These are phyloP conservation scores for Termitomyces sp. DNA, from an alignment of 768 basidiomycete genomes.

Conservation along the genomic window DNA sequence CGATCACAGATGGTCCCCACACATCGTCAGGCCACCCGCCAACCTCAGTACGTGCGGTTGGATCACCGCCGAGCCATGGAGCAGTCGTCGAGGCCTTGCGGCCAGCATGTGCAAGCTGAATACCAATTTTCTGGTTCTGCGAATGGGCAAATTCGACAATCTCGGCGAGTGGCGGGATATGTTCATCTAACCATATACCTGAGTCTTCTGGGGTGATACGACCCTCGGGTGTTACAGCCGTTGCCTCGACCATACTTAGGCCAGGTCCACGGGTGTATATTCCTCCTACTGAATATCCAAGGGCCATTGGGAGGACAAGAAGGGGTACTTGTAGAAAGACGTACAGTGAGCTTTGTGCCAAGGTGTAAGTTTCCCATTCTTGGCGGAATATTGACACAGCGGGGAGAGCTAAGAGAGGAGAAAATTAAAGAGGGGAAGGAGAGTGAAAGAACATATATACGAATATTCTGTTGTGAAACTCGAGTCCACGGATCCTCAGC, in stretches of 20 bases:
- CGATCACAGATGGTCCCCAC: conserved; percentile 50
- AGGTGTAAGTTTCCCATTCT: conserved; percentile 43
- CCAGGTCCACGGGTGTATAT: conserved; percentile 52
- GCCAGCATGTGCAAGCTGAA: conserved; percentile 75
- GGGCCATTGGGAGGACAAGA: conserved; percentile 8
- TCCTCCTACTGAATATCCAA: conserved; percentile 40
- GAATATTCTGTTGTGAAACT: conserved; percentile 51
- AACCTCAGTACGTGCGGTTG: conserved; percentile 26
- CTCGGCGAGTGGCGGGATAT: conserved; percentile 37
- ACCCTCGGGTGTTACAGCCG: conserved; percentile 53
- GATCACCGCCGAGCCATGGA: conserved; percentile 48
- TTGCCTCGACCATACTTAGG: conserved; percentile 60
- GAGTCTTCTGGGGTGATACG: conserved; percentile 64
- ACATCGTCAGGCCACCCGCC: conserved; percentile 54
- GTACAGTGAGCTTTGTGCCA: conserved; percentile 64
- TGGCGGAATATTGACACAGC: conserved; percentile 55
- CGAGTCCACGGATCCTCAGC: conserved; percentile 45
- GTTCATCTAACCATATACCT: conserved; percentile 62
- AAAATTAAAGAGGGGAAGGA: background rate
- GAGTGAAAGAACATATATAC: conserved; percentile 27
- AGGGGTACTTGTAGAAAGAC: conserved; percentile 21
- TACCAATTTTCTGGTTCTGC: conserved; percentile 62
- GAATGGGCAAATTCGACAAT: conserved; percentile 71
- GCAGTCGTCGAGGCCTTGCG: conserved; percentile 64
- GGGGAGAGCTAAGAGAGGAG: conserved; percentile 37